Evolutionary conservation across 2,329 filamentous ascomycete species (phyloP).

Genomic region (Penicillium sp.): DNA sequence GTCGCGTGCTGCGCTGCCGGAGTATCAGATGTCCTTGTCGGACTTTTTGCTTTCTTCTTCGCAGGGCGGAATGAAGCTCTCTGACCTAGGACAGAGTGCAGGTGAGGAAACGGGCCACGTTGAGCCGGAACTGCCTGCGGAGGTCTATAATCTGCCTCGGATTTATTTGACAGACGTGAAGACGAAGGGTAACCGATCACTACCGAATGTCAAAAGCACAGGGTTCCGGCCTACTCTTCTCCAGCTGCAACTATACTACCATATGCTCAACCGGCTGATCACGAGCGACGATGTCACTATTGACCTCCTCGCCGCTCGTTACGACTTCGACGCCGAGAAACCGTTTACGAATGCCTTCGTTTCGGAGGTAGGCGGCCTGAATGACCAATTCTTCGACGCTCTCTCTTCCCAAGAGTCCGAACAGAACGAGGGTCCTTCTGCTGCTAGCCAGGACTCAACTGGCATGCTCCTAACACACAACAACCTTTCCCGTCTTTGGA

Average conservation of each 20-base stretch:
- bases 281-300: conserved; percentile 70
- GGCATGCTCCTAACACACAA: conserved; percentile 57
- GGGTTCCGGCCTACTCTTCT: conserved; percentile 73
- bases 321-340: conserved; percentile 62
- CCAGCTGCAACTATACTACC: conserved; percentile 87
- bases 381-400: conserved; percentile 62
- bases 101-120: conserved; percentile 5
- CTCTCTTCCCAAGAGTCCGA: conserved; percentile 33
- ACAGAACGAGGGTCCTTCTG: conserved; percentile 23
- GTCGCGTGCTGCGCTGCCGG: conserved; percentile 36
- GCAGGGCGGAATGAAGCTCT: conserved; percentile 35
- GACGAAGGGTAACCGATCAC: conserved; percentile 62
- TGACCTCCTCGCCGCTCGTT: conserved; percentile 65
- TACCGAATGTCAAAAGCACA: conserved; percentile 59
- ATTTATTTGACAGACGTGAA: conserved; percentile 89
- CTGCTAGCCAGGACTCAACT: conserved; percentile 45
- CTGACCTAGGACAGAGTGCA: conserved; percentile 24
- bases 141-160: conserved; percentile 30
- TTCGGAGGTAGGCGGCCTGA: conserved; percentile 66
- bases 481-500: conserved; percentile 59
- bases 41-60: conserved; percentile 44
- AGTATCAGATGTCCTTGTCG: conserved; percentile 46
- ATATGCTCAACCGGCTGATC: conserved; percentile 69
- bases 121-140: conserved; percentile 14
- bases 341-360: conserved; percentile 78